Evolutionary conservation across 441 rosid genomes (phyloP), one percentile per base, ranked within the genome.

Genomic region (Aquilaria agallochum): DNA sequence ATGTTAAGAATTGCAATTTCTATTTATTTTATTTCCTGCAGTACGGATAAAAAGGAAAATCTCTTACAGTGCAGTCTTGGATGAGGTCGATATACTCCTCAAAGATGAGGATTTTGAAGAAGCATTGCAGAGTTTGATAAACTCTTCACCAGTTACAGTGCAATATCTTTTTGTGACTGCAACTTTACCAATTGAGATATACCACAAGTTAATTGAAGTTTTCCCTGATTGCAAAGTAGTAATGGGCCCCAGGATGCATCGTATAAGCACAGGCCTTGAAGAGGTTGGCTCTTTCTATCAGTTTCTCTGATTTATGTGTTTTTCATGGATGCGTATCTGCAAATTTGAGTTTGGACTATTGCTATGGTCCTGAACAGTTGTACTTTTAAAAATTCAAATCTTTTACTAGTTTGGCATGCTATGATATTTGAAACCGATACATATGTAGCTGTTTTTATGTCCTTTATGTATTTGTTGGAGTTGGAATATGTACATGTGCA

Each of bases 181-280:
- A 71, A 93, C 98, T 47, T 85, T 93, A 68, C 97, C 97, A 0
- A 70, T 88, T 53, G 89, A 75, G 59, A 80, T 86, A 74, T 93
- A 87, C 75, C 85, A 90, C 82, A 88, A 90, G 63, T 83, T 93
- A 58, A 80, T 90, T 64, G 86, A 88, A 71, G 75, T 77, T 67
- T 81, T 88, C 65, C 98, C 97, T 53, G 98, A 90, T 70, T 82
- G 95, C 73, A 74, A 83, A 79, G 89, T 85, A 54, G 75, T 86
- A 67, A 86, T 90, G 97, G 96, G 98, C 74, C 98, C 96, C 66
- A 84, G 95, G 32, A 84, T 85, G 73, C 96, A 88, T 70, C 92
- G 94, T 49, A 85, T 84, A 68, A 90, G 95, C 75, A 64, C 77
- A 53, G 77, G 87, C 59, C 95, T 93, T 5, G 89, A 88, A 79